These are phyloP conservation scores for Telopea speciosissima DNA, from an alignment of 177 flowering plant genomes.

Conservation along the genomic window DNA sequence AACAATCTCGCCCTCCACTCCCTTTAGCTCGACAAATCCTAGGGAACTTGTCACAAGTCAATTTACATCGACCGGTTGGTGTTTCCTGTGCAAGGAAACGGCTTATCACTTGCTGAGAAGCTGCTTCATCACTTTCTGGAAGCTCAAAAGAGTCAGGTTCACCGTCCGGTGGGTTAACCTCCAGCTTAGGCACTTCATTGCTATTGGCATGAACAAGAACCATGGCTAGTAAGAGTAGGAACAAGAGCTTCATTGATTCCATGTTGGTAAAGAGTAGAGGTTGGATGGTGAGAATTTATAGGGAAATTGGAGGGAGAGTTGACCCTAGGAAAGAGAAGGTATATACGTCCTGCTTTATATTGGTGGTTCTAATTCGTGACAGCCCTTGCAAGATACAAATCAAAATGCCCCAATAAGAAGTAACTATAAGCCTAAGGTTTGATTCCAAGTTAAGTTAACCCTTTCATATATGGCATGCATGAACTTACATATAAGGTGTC, in stretches of 20 bases:
- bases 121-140: background rate
- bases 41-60: slow-evolving; percentile 20
- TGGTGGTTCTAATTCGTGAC: background rate
- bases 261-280: background rate
- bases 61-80: background rate
- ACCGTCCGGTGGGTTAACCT: background rate
- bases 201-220: background rate
- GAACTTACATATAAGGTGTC: too few species aligned
- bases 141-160: background rate
- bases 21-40: slow-evolving; percentile 18
- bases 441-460: background rate
- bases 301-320: background rate
- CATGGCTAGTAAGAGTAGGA: background rate
- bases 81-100: slow-evolving; percentile 17
- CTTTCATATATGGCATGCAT: too few species aligned
- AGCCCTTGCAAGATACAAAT: background rate
- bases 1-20: slow-evolving; percentile 18
- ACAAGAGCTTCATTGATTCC: background rate
- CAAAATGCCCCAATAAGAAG: background rate
- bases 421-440: background rate
- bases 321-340: background rate
- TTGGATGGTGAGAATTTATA: background rate
- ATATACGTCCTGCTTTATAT: background rate
- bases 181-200: too few species aligned
- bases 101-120: slow-evolving; percentile 1